These are phyloP conservation scores for Juncus inflexus DNA, from an alignment of 176 grass and related monocot genomes.

Conservation along the genomic window DNA sequence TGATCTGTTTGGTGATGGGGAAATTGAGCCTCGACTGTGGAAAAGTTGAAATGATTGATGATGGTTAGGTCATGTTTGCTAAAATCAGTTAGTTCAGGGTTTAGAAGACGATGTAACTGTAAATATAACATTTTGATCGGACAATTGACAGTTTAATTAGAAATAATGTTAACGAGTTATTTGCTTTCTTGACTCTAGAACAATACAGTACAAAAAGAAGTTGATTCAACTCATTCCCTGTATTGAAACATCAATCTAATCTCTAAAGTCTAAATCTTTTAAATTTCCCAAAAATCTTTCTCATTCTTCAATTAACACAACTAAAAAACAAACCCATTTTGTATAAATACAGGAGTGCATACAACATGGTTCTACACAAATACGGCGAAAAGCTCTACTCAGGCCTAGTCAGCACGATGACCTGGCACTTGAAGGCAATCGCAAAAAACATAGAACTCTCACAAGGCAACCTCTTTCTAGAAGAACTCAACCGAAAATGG, in stretches of 20 bases:
- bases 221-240: too few species aligned
- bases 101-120: too few species aligned
- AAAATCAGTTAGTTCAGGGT: background rate
- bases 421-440: slow-evolving; percentile 69
- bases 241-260: too few species aligned
- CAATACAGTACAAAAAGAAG: too few species aligned
- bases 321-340: background rate
- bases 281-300: background rate
- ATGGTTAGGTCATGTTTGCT: background rate
- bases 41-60: background rate
- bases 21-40: background rate
- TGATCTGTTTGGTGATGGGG: background rate
- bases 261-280: too few species aligned
- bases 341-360: slow-evolving; percentile 62
- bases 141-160: too few species aligned
- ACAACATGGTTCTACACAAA: slow-evolving; percentile 99
- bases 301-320: background rate
- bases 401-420: slow-evolving; percentile 65
- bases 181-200: too few species aligned
- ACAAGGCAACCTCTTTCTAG: slow-evolving; percentile 82
- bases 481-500: slow-evolving; percentile 78
- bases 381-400: slow-evolving; percentile 82
- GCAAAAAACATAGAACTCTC: slow-evolving; percentile 66
- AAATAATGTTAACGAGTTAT: too few species aligned
- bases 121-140: too few species aligned